These are phyloP conservation scores for Pseudogymnoascus sp. DNA, from an alignment of 2,329 filamentous ascomycete species.

Conservation along the genomic window DNA sequence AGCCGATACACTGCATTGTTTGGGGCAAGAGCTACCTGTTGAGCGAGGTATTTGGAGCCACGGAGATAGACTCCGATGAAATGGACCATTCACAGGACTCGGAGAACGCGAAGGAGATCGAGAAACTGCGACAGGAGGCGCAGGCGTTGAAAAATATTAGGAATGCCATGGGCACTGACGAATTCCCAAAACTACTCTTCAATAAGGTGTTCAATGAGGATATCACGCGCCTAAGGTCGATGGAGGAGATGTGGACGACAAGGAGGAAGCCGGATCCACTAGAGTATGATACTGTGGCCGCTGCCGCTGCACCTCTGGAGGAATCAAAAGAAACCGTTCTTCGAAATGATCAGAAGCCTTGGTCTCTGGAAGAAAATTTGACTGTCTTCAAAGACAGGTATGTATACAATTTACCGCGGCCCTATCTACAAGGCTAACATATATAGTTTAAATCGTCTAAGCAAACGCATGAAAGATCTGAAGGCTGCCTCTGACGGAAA, in stretches of 20 bases:
- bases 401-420: neutral
- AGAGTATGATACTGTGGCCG: slow-evolving; percentile 56
- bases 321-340: slow-evolving; percentile 46
- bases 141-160: slow-evolving; percentile 77
- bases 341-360: slow-evolving; percentile 64
- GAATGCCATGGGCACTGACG: slow-evolving; percentile 67
- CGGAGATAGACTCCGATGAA: slow-evolving; percentile 73
- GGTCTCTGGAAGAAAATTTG: slow-evolving; percentile 79
- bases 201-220: slow-evolving; percentile 89
- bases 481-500: slow-evolving; percentile 41
- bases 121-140: slow-evolving; percentile 77
- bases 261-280: slow-evolving; percentile 68
- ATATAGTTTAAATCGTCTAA: slow-evolving; percentile 62
- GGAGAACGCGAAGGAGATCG: slow-evolving; percentile 82
- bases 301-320: slow-evolving; percentile 19
- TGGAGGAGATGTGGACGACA: slow-evolving; percentile 96
- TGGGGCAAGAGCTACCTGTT: slow-evolving; percentile 97
- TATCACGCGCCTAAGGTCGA: slow-evolving; percentile 71
- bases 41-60: slow-evolving; percentile 84
- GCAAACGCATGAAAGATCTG: slow-evolving; percentile 61
- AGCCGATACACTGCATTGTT: slow-evolving; percentile 97
- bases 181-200: slow-evolving; percentile 76
- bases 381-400: slow-evolving; percentile 74
- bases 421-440: slow-evolving; percentile 14
- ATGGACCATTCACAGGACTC: slow-evolving; percentile 74